Evolutionary conservation across 768 basidiomycete genomes (phyloP).

Genomic region (Stropharia rugosoannulata): DNA sequence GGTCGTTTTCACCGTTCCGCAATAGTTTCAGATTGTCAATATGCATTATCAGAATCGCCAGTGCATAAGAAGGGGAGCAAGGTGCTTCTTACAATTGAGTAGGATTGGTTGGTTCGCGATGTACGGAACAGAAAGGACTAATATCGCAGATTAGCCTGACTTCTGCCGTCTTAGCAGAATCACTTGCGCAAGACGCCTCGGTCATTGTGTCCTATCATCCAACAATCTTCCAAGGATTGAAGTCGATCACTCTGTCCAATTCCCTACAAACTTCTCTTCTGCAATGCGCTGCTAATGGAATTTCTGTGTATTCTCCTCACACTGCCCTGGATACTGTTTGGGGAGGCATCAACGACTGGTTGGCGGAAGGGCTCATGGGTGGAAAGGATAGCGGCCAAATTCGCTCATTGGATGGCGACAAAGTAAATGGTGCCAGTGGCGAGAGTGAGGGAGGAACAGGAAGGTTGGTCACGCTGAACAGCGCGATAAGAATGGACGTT

Average conservation of each 20-base stretch:
- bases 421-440: conserved; percentile 33
- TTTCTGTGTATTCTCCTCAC: conserved; percentile 88
- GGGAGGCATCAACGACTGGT: conserved; percentile 91
- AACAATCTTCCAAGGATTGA: conserved; percentile 73
- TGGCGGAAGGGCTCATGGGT: conserved; percentile 54
- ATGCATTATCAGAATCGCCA: conserved; percentile 47
- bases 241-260: conserved; percentile 74
- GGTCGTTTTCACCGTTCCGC: conserved; percentile 11
- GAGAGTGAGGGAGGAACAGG: conserved; percentile 60
- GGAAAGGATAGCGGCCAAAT: conserved; percentile 33
- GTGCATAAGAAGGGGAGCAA: conserved; percentile 40
- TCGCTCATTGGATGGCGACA: conserved; percentile 37
- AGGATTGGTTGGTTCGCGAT: conserved; percentile 17
- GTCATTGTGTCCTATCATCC: conserved; percentile 86
- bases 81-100: conserved; percentile 76
- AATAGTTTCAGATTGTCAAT: not conserved
- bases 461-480: conserved; percentile 59
- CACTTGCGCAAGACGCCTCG: conserved; percentile 56
- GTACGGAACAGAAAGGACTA: conserved; percentile 1
- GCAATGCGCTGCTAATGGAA: conserved; percentile 75
- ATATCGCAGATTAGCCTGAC: conserved; percentile 56
- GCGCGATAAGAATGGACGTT: conserved; percentile 57
- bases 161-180: conserved; percentile 66
- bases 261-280: conserved; percentile 82
- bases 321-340: conserved; percentile 83